phyloP scores from a whole-genome alignment of 2,329 filamentous ascomycete species.

The Sordariomycetes sp. region DNA sequence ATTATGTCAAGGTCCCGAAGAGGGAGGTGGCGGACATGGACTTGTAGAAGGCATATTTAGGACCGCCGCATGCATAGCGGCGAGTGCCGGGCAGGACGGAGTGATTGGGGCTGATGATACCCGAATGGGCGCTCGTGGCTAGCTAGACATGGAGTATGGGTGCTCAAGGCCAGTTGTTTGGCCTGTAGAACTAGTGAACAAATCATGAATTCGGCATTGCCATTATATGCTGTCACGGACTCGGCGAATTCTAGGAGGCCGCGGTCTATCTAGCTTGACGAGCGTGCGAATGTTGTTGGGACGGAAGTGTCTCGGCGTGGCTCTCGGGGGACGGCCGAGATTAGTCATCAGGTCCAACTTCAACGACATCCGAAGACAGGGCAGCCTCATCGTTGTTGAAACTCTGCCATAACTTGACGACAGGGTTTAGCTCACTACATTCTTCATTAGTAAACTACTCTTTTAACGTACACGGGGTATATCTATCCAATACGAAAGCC shows the following conservation, averaged over 20 bases:
- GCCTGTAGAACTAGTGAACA: not conserved
- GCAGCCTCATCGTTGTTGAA: too few relatives aligned
- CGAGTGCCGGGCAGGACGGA: not conserved
- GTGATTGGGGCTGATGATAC: not conserved
- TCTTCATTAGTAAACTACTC: too few relatives aligned
- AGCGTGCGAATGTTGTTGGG: too few relatives aligned
- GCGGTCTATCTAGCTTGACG: too few relatives aligned
- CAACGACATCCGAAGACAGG: too few relatives aligned
- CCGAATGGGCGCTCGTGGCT: not conserved
- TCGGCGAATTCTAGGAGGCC: not conserved
- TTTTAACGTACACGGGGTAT: too few relatives aligned
- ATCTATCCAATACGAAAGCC: too few relatives aligned
- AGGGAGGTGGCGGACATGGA: slow-evolving; percentile 13
- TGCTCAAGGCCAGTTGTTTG: not conserved
- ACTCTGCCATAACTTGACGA: too few relatives aligned
- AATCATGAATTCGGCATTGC: not conserved
- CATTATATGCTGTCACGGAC: not conserved
- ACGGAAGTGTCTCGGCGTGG: too few relatives aligned
- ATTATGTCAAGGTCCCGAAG: slow-evolving; percentile 35
- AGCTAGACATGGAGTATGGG: not conserved
- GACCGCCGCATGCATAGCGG: not conserved
- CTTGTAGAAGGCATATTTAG: not conserved
- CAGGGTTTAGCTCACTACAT: too few relatives aligned
- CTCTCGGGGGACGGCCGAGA: too few relatives aligned
- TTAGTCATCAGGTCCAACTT: too few relatives aligned